Evolutionary conservation across 2,329 filamentous ascomycete genomes (phyloP), one percentile per base, ranked within the genome.

Genomic region (Talaromyces sp.): DNA sequence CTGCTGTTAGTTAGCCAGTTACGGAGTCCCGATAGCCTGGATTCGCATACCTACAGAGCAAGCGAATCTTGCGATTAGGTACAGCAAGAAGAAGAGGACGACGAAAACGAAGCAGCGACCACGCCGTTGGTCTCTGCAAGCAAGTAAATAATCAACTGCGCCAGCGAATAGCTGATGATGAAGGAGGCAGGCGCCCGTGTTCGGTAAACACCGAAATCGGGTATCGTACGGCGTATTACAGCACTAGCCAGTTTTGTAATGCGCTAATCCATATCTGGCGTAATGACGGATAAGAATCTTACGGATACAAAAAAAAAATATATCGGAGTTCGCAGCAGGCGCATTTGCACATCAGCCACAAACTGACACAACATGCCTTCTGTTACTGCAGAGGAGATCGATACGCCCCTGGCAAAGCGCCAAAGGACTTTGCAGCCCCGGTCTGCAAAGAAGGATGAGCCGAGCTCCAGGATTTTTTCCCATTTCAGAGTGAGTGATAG

Each of bases 381-480:
- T 26, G 53, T 72, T 61, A 69, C 73, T 59, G 65, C 84, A 70
- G 83, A 83, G 55, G 81, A 83, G 59, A 78, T 80, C 66, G 84
- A 86, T 67, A 78, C 81, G 62, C 89, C 87, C 58, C 76, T 89
- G 66, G 82, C 82, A 62, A 97, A 97, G 81, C 87, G 92, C 57
- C 64, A 61, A 76, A 79, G 64, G 75, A 80, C 50, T 29, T 21
- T 19, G 31, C 59, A 61, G 35, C 56, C 59, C 6, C 59, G 58
- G 27, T 38, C 51, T 9, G 49, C 27, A 49, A 26, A 55, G 59
- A 77, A 76, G 63, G 80, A 65, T 64, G 75, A 65, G 63, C 78
- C 79, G 69, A 82, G 84, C 59, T 96, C 93, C 11, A 86, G 86
- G 71, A 91, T 98, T 67, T 98, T 99, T 80, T 90, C 93, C 68